Base-by-base conservation (phyloP, 2,329 filamentous ascomycete genomes). In the Calonectria ilicicola region DNA sequence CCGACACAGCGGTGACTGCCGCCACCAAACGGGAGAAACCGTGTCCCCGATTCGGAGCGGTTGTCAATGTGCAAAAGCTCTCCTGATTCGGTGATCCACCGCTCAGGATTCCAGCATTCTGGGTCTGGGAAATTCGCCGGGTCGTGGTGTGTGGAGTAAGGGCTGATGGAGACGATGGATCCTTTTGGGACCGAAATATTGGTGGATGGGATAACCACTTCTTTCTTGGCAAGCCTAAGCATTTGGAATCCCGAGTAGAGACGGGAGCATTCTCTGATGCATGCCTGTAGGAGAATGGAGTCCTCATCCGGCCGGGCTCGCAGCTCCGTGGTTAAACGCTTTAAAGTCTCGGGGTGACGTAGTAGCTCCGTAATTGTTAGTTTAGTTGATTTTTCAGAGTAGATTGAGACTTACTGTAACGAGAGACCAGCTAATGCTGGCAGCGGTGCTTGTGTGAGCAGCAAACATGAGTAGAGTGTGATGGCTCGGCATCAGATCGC, bases 381-480 rank as follows among this genome's bases (percentile, higher is more conserved):
- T n/a, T 29, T 3, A 15, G 5, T 1, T 19, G 51, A 10, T 3
- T 15, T 8, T 42, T 6, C 3, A 15, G n/a, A 5, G 8, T 0
- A 32, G 9, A 53, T 5, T 2, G 12, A 40, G 23, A n/a, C 67
- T 58, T 58, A 70, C 67, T 2, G 68, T 66, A 21, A 66, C 42
- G 5, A 70, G 68, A 44, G 68, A 65, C 68, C 68, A 70, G 19
- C 68, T 70, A 27, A 70, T 70, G n/a, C 42, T 66, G 23, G 68
- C 68, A 6, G 63, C 68, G 17, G 68, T 70, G 46, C 68, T 70
- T 5, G 68, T 70, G 26, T 70, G 68, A 19, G 68, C 68, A n/a
- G 68, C 63, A 42, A 70, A 70, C 68, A 70, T 70, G 49, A 70
- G 68, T 10, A 70, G 44, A 10, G 68, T 66, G 51, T 70, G 68